These are phyloP conservation scores for Dendryphion nanum DNA, from an alignment of 2,329 filamentous ascomycete genomes.

Conservation along the genomic window DNA sequence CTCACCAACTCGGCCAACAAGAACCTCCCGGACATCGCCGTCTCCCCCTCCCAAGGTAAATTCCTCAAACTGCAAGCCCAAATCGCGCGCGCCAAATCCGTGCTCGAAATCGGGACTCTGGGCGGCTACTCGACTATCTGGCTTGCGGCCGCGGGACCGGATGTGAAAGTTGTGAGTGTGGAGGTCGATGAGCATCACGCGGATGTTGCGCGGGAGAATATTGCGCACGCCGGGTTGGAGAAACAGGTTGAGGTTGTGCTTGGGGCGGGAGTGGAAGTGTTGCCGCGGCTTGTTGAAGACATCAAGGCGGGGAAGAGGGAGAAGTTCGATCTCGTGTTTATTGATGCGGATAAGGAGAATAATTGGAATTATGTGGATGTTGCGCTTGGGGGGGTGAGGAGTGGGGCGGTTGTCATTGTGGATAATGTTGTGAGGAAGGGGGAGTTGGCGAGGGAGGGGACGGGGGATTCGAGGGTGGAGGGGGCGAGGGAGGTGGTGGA, in stretches of 20 bases:
- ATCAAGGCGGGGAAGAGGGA: slow-evolving; percentile 38
- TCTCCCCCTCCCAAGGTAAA: slow-evolving; percentile 34
- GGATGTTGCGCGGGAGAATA: slow-evolving; percentile 49
- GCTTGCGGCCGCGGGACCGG: slow-evolving; percentile 44
- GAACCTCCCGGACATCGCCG: slow-evolving; percentile 36
- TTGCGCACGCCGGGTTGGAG: slow-evolving; percentile 40
- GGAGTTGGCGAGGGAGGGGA: slow-evolving; percentile 31
- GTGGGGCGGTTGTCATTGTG: slow-evolving; percentile 46
- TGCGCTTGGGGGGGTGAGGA: slow-evolving; percentile 43
- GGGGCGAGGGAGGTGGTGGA: slow-evolving; percentile 43
- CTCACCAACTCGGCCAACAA: slow-evolving; percentile 16
- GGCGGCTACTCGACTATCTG: slow-evolving; percentile 57
- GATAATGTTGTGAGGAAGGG: slow-evolving; percentile 52
- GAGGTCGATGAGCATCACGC: slow-evolving; percentile 50
- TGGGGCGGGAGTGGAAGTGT: slow-evolving; percentile 46
- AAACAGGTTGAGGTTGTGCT: slow-evolving; percentile 46
- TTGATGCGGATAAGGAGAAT: slow-evolving; percentile 54
- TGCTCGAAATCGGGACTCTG: slow-evolving; percentile 56
- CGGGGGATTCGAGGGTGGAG: slow-evolving; percentile 20
- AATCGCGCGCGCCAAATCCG: slow-evolving; percentile 23
- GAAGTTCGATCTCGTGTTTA: slow-evolving; percentile 52
- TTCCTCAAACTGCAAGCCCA: slow-evolving; percentile 33
- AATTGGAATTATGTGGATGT: slow-evolving; percentile 52
- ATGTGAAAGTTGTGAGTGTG: slow-evolving; percentile 49
- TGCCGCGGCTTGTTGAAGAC: slow-evolving; percentile 43